Evolutionary conservation across 306 rosid species (phyloP).

Genomic region (Cucumis sativus): Cucumber_9930_V3 NC_026660.2:27822001-27822500

Average conservation of each 20-base stretch:
- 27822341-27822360: background rate
- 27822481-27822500: background rate
- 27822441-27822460: background rate
- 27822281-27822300: background rate
- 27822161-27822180: background rate
- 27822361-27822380: background rate
- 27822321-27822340: background rate
- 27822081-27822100: background rate
- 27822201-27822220: background rate
- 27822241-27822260: background rate
- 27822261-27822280: background rate
- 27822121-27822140: background rate
- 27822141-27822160: background rate
- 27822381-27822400: background rate
- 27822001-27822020: background rate
- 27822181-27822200: background rate
- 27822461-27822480: background rate
- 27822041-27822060: background rate
- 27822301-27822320: background rate
- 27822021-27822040: background rate
- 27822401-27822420: background rate
- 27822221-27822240: background rate
- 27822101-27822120: background rate
- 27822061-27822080: background rate
- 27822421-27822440: background rate